Evolutionary conservation across 495 filamentous ascomycete genomes (phyloP).

Genomic region (Xylaria acuta): DNA sequence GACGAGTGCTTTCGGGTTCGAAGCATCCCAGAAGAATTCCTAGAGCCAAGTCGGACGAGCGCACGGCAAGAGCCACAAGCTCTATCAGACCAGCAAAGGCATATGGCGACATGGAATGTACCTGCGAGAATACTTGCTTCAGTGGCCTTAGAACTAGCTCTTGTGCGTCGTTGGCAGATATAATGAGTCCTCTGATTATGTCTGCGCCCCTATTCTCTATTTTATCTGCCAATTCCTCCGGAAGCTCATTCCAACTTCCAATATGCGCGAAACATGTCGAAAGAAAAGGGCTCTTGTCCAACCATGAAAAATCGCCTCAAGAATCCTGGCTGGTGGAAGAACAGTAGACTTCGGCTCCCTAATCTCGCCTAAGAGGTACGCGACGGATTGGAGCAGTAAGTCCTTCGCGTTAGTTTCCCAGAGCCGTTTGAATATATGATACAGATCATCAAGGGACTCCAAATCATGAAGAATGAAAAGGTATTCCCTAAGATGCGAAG

Average conservation of each 20-base stretch:
- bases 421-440: conserved; percentile 42
- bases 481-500: conserved; percentile 35
- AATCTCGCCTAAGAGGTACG: conserved; percentile 32
- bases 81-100: conserved; percentile 45
- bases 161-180: conserved; percentile 42
- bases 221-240: conserved; percentile 25
- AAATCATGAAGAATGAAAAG: conserved; percentile 36
- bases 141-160: conserved; percentile 52
- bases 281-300: conserved; percentile 36
- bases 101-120: conserved; percentile 38
- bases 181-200: conserved; percentile 41
- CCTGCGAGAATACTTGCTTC: conserved; percentile 39
- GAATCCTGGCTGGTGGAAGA: conserved; percentile 8
- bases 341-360: conserved; percentile 18
- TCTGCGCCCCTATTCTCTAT: conserved; percentile 32
- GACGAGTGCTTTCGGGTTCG: conserved; percentile 45
- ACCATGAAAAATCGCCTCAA: conserved; percentile 32
- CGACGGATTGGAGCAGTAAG: conserved; percentile 34
- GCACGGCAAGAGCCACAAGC: conserved; percentile 49
- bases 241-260: conserved; percentile 29
- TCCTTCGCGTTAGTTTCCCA: conserved; percentile 37
- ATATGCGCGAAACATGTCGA: conserved; percentile 37
- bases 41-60: conserved; percentile 48
- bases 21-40: conserved; percentile 54
- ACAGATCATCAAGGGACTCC: conserved; percentile 29